phyloP scores from a whole-genome alignment of 2,329 filamentous ascomycete genomes.

The Metarhizium rileyi region DNA sequence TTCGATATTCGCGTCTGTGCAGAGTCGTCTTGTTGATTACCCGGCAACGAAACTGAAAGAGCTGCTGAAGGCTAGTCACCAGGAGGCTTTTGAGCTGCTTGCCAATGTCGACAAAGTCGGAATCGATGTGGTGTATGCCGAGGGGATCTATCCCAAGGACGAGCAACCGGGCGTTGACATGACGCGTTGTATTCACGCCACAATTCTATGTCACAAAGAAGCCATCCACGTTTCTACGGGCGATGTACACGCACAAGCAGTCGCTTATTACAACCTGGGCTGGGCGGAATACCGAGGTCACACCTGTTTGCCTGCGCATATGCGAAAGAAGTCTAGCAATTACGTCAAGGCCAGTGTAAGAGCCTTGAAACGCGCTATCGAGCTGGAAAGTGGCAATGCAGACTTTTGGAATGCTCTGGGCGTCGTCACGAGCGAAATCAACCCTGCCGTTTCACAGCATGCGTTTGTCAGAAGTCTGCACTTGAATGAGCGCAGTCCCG shows the following conservation, averaged over 20 bases:
- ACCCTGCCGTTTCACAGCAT: slow-evolving; percentile 82
- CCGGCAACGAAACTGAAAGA: slow-evolving; percentile 47
- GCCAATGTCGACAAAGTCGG: slow-evolving; percentile 58
- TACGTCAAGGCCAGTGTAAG: slow-evolving; percentile 75
- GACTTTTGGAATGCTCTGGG: slow-evolving; percentile 98
- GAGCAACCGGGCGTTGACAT: slow-evolving; percentile 41
- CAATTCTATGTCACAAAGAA: slow-evolving; percentile 79
- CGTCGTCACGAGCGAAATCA: slow-evolving; percentile 79
- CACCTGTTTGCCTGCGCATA: slow-evolving; percentile 44
- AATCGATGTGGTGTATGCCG: slow-evolving; percentile 33
- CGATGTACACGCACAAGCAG: slow-evolving; percentile 79
- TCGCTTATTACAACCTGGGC: slow-evolving; percentile 95
- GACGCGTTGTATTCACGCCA: slow-evolving; percentile 54
- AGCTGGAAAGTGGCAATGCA: slow-evolving; percentile 84
- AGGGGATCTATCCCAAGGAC: slow-evolving; percentile 35
- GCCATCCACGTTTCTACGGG: slow-evolving; percentile 63
- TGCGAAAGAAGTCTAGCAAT: slow-evolving; percentile 49
- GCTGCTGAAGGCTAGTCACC: slow-evolving; percentile 47
- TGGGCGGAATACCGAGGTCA: slow-evolving; percentile 87
- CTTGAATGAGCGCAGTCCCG: slow-evolving; percentile 77
- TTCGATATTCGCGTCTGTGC: slow-evolving; percentile 71
- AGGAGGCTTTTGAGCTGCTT: slow-evolving; percentile 50
- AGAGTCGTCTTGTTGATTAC: slow-evolving; percentile 54
- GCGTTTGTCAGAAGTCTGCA: slow-evolving; percentile 88
- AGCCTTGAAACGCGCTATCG: slow-evolving; percentile 92